These are phyloP conservation scores for Pseudogymnoascus sp. DNA, from an alignment of 2,329 filamentous ascomycete species.

Conservation along the genomic window DNA sequence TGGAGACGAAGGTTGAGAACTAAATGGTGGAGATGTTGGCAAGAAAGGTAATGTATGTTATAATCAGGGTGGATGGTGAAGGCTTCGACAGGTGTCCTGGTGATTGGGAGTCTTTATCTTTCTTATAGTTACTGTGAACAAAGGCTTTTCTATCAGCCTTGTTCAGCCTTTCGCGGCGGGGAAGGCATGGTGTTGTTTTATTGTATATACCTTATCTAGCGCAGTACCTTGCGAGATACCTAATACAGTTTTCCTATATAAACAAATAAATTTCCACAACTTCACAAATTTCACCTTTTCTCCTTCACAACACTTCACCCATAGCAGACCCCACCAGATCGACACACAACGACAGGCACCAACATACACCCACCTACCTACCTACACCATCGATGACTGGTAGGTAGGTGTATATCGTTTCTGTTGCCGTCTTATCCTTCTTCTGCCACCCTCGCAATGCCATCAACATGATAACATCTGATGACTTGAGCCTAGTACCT, in stretches of 20 bases:
- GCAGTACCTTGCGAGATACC: not conserved
- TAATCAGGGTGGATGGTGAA: not conserved
- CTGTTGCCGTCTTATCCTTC: not conserved
- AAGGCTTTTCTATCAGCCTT: not conserved
- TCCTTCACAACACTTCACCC: not conserved
- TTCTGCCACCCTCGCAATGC: not conserved
- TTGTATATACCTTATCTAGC: constrained; percentile 6
- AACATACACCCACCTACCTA: not conserved
- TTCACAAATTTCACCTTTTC: not conserved
- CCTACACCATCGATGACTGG: not conserved
- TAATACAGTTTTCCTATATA: constrained; percentile 6
- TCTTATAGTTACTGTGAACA: not conserved
- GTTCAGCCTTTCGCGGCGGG: not conserved
- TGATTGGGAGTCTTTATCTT: not conserved
- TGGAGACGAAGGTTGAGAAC: not conserved
- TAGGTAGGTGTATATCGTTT: not conserved
- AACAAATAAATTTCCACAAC: not conserved
- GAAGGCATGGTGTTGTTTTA: not conserved
- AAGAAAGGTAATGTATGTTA: not conserved
- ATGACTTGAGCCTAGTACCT: no score
- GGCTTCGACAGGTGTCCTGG: not conserved
- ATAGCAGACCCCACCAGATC: not conserved
- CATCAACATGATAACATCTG: not conserved
- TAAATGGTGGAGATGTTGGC: not conserved
- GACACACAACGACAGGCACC: not conserved